Conservation (phyloP, 1,284 basidiomycete species). For the Cystobasidium pallidum region DNA sequence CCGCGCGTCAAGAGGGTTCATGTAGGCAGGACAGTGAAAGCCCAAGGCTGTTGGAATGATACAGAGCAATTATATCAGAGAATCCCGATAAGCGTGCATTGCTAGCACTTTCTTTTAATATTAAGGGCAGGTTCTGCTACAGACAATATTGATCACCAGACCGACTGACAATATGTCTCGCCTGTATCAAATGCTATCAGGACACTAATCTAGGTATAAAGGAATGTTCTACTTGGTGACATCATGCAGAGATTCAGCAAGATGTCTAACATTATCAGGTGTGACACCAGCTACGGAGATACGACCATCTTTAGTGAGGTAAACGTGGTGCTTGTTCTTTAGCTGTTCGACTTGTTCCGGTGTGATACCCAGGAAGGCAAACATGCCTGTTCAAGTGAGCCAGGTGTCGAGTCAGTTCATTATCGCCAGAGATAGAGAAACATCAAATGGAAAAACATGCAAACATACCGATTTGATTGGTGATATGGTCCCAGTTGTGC, state of each 20-base stretch:
- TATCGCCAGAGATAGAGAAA: too few species aligned
- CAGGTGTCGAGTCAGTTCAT: neutral
- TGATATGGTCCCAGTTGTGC: constrained; percentile 78
- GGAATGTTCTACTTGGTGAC: constrained; percentile 57
- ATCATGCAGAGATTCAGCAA: constrained; percentile 74
- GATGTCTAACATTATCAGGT: constrained; percentile 73
- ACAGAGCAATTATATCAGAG: too few species aligned
- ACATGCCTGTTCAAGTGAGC: constrained; percentile 37
- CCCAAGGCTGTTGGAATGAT: too few species aligned
- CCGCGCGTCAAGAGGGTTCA: constrained; percentile 1
- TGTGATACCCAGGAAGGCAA: constrained; percentile 49
- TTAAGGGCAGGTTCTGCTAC: too few species aligned
- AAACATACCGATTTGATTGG: constrained; percentile 88
- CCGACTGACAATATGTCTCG: too few species aligned
- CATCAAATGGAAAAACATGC: neutral
- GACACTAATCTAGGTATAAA: neutral
- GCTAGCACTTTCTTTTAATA: constrained; percentile 9
- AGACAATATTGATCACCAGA: too few species aligned
- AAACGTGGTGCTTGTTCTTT: constrained; percentile 78
- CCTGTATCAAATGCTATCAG: neutral
- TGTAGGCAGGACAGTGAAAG: neutral
- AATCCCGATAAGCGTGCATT: neutral
- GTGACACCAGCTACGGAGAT: constrained; percentile 71
- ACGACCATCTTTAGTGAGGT: constrained; percentile 67
- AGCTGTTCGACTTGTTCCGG: constrained; percentile 71